Evolutionary conservation across 441 rosid genomes (phyloP).

Genomic region (Adansonia madagascariensis): DNA sequence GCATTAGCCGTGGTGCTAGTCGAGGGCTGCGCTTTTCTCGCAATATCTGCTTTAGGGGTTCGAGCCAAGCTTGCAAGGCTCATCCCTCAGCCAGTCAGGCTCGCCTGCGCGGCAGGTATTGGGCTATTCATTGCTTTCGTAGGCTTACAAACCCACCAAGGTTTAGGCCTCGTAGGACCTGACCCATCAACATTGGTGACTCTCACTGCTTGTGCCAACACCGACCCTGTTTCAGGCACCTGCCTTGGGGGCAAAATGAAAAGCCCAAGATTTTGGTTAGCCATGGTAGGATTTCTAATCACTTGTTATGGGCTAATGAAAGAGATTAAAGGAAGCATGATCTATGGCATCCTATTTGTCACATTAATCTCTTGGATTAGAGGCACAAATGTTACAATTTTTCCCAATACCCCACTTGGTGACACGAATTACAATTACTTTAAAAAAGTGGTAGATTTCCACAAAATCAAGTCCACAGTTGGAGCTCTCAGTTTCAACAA

Average conservation of each 20-base stretch:
- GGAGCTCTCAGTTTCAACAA: slow-evolving; percentile 65
- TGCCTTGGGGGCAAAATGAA: slow-evolving; percentile 65
- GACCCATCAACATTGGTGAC: slow-evolving; percentile 74
- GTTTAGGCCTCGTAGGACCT: slow-evolving; percentile 80
- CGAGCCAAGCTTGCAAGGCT: slow-evolving; percentile 67
- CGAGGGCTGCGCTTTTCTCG: slow-evolving; percentile 68
- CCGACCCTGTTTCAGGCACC: slow-evolving; percentile 58
- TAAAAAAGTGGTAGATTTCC: slow-evolving; percentile 68
- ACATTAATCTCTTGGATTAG: slow-evolving; percentile 81
- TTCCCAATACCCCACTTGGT: slow-evolving; percentile 60
- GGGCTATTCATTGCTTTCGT: slow-evolving; percentile 86
- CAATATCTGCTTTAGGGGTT: slow-evolving; percentile 60
- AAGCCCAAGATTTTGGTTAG: slow-evolving; percentile 86
- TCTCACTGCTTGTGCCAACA: slow-evolving; percentile 57
- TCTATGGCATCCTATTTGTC: slow-evolving; percentile 68
- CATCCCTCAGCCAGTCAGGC: slow-evolving; percentile 63
- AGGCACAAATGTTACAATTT: slow-evolving; percentile 65
- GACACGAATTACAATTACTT: slow-evolving; percentile 66
- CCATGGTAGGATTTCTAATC: slow-evolving; percentile 62
- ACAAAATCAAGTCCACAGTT: slow-evolving; percentile 65
- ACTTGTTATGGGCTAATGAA: slow-evolving; percentile 71
- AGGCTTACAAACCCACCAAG: slow-evolving; percentile 77
- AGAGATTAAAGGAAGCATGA: slow-evolving; percentile 78
- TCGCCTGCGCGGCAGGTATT: slow-evolving; percentile 68
- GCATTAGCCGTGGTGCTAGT: slow-evolving; percentile 71